Evolutionary conservation across 257 asterid species (phyloP), one percentile per base, ranked within the genome.

Genomic region (Catharanthus roseus): DNA sequence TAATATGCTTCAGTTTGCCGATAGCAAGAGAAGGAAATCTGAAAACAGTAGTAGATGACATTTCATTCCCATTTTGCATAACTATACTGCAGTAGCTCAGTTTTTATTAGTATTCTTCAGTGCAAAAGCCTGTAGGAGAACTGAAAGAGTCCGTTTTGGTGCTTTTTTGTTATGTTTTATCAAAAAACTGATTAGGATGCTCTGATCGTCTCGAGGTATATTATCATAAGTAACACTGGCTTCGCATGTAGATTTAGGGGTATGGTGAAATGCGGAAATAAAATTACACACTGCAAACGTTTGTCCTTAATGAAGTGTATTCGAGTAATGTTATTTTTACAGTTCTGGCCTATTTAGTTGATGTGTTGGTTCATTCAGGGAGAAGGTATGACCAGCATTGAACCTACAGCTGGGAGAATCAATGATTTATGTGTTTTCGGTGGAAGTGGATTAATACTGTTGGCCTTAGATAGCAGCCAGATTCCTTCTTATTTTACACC

Each of bases 401-500:
- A 91, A 71, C 99, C 97, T 5, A 71, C 88, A 8, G 88, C 79
- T 77, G 97, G 97, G 47, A 88, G 83, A 77, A 91, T 91, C 68
- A 93, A 93, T 69, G 99, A 93, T 85, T 34, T 88, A 69, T 91
- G 97, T 69, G 89, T 90, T 71, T 91, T 86, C 79, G 77, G 81
- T 65, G 95, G 84, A 57, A 93, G 96, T 65, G 99, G 99, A 36
- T 78, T 93, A 81, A 81, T 93, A 33, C 68, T 89, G 76, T 80
- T 91, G 89, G 99, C 96, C 71, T 84, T 93, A 73, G 98, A 91
- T 81, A 86, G 80, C 81, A 89, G 92, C 76, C 96, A 89, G 74
- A 88, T 93, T 81, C 99, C 99, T 33, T 88, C 96, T 75, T 93
- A 86, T 79, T 93, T 89, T 83, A 86, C 89, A 77, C 99, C 99